Conservation (phyloP, 768 basidiomycete species). For the Albatrellus ellisii region DNA sequence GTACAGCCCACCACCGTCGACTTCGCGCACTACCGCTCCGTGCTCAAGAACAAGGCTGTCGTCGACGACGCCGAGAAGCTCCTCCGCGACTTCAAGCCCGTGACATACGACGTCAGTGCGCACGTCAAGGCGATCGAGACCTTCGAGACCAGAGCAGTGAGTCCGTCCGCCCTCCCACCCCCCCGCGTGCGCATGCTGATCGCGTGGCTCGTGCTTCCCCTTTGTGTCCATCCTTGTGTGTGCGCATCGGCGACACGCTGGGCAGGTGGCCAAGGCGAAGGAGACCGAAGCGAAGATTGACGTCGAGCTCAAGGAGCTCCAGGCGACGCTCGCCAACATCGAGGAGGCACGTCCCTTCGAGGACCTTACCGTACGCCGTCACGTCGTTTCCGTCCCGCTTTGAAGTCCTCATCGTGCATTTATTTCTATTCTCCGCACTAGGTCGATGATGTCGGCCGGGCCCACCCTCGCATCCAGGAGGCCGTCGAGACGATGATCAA, state of each 20-base stretch:
- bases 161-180: conserved; percentile 20
- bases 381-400: too few species aligned
- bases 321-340: conserved; percentile 91
- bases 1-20: conserved; percentile 76
- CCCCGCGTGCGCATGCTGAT: conserved; percentile 1
- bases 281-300: conserved; percentile 87
- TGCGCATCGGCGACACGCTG: too few species aligned
- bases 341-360: conserved; percentile 96
- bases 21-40: conserved; percentile 79
- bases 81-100: conserved; percentile 82
- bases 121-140: conserved; percentile 93
- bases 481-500: conserved; percentile 90
- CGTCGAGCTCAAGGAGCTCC: conserved; percentile 79
- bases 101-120: conserved; percentile 80
- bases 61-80: conserved; percentile 90
- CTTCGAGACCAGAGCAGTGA: conserved; percentile 91
- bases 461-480: conserved; percentile 85
- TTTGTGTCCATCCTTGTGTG: too few species aligned
- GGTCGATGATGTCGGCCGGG: conserved; percentile 83
- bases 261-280: conserved; percentile 76
- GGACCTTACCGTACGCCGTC: conserved; percentile 83
- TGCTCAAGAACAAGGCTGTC: conserved; percentile 86
- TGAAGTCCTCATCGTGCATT: too few species aligned
- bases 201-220: too few species aligned
- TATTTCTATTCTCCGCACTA: conserved; percentile 18